Percentiles rank a stretch among this genome's conserved stretches.
Evolutionary conservation across 352 stramenopile genomes (phyloP).

Genomic region (Pythium myriotylum): DNA sequence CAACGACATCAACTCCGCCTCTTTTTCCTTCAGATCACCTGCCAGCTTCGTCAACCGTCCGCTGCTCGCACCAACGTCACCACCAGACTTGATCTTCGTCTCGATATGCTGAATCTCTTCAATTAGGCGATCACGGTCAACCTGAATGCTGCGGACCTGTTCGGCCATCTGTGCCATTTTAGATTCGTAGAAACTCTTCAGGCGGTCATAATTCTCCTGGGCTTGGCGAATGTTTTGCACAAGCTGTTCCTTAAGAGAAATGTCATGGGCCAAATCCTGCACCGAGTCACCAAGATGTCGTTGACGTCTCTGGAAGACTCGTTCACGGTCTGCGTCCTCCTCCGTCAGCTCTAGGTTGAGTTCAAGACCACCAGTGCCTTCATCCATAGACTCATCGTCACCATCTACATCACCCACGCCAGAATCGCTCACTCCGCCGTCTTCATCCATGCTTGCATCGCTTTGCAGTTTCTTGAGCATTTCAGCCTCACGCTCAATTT

Average conservation of each 20-base stretch:
- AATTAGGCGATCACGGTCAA: slow-evolving; percentile 71
- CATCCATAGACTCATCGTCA: slow-evolving; percentile 42
- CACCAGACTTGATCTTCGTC: slow-evolving; percentile 59
- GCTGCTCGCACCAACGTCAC: slow-evolving; percentile 52
- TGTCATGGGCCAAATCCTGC: slow-evolving; percentile 78
- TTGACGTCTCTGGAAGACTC: slow-evolving; percentile 83
- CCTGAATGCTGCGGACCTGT: slow-evolving; percentile 60
- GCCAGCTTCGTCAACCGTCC: slow-evolving; percentile 67
- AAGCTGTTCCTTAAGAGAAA: slow-evolving; percentile 86
- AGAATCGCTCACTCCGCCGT: slow-evolving; percentile 39
- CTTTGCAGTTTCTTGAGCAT: slow-evolving; percentile 74
- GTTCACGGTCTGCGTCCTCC: slow-evolving; percentile 77
- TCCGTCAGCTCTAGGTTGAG: slow-evolving; percentile 36
- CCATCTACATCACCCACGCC: slow-evolving; percentile 39
- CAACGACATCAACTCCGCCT: slow-evolving; percentile 66
- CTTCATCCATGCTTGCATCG: slow-evolving; percentile 50
- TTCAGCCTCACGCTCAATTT: slow-evolving; percentile 77
- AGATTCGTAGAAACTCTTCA: slow-evolving; percentile 84
- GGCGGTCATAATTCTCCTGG: slow-evolving; percentile 82
- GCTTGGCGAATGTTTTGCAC: slow-evolving; percentile 76
- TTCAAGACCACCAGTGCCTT: slow-evolving; percentile 38
- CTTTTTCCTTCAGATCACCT: slow-evolving; percentile 78
- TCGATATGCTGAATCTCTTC: slow-evolving; percentile 79
- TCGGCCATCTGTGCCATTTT: slow-evolving; percentile 86
- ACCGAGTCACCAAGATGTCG: slow-evolving; percentile 79